These are phyloP conservation scores for Mortierella hygrophila DNA, from an alignment of 192 early-diverging fungal genomes.

Conservation along the genomic window DNA sequence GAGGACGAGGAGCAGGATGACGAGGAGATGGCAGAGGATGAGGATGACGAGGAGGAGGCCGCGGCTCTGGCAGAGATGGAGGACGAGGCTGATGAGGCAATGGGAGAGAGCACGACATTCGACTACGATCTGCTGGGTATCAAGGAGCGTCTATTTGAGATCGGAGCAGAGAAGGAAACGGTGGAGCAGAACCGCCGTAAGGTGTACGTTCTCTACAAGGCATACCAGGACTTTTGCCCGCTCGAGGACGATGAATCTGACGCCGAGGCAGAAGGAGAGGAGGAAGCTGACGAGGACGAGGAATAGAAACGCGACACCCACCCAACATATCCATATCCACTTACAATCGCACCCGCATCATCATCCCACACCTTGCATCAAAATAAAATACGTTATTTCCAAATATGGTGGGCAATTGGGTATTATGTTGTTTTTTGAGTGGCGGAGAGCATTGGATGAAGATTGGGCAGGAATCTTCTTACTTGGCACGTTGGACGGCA, in stretches of 20 bases:
- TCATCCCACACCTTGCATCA: constrained; percentile 9
- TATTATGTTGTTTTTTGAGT: not conserved
- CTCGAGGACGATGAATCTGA: constrained; percentile 39
- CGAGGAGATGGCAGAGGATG: constrained; percentile 51
- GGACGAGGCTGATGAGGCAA: constrained; percentile 40
- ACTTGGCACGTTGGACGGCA: not conserved
- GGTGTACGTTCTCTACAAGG: constrained; percentile 32
- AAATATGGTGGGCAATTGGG: constrained; percentile 4
- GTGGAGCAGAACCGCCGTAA: constrained; percentile 53
- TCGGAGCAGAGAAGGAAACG: constrained; percentile 26
- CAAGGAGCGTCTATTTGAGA: constrained; percentile 26
- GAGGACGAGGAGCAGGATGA: constrained; percentile 32
- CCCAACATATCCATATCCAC: constrained; percentile 11
- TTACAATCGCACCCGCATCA: not conserved
- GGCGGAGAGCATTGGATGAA: not conserved
- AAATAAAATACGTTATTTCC: constrained; percentile 6
- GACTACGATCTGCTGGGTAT: constrained; percentile 55
- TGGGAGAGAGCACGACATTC: constrained; percentile 38
- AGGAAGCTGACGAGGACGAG: constrained; percentile 16
- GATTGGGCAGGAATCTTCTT: not conserved
- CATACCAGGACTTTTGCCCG: constrained; percentile 53
- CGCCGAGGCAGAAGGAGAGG: constrained; percentile 22
- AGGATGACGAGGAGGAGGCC: constrained; percentile 34
- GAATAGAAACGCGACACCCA: not conserved
- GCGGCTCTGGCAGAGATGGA: constrained; percentile 42